These are phyloP conservation scores for Mycena galericulata DNA, from an alignment of 768 basidiomycete species.

Conservation along the genomic window DNA sequence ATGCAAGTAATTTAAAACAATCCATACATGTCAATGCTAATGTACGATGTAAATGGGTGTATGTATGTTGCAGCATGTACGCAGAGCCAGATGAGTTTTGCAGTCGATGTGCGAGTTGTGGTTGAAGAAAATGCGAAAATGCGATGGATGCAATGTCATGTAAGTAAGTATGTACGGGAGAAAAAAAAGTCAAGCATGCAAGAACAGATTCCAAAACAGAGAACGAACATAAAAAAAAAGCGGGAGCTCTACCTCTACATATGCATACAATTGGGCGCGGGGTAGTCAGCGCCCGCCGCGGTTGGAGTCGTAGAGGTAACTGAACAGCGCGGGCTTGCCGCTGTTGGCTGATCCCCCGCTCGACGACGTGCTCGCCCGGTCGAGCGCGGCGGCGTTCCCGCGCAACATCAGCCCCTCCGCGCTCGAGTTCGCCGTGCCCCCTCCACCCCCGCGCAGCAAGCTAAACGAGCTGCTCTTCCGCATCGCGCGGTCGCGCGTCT, in stretches of 20 bases:
- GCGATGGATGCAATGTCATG: neutral
- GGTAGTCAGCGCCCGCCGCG: slow-evolving; percentile 7
- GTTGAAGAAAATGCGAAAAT: neutral
- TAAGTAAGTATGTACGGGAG: neutral
- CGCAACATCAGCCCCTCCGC: slow-evolving; percentile 28
- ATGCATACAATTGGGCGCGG: slow-evolving; percentile 11
- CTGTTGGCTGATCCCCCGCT: slow-evolving; percentile 29
- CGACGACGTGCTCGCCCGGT: slow-evolving; percentile 15
- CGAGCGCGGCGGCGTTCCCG: neutral
- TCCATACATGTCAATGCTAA: no score
- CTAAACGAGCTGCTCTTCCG: slow-evolving; percentile 34
- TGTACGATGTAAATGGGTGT: no score
- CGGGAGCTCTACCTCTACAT: slow-evolving; percentile 13
- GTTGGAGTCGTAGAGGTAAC: slow-evolving; percentile 22
- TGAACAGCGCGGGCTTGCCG: slow-evolving; percentile 10
- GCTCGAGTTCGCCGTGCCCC: slow-evolving; percentile 29
- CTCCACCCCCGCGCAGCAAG: slow-evolving; percentile 12
- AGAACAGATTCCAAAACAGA: neutral
- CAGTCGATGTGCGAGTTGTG: no score
- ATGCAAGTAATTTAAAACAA: no score
- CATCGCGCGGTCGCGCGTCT: slow-evolving; percentile 26
- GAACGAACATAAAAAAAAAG: neutral
- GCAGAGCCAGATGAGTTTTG: no score
- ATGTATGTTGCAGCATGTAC: no score
- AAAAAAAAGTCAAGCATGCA: neutral